Base-by-base conservation (phyloP, 139 green algal genomes). In the Limnomonas spitsbergensis region DNA sequence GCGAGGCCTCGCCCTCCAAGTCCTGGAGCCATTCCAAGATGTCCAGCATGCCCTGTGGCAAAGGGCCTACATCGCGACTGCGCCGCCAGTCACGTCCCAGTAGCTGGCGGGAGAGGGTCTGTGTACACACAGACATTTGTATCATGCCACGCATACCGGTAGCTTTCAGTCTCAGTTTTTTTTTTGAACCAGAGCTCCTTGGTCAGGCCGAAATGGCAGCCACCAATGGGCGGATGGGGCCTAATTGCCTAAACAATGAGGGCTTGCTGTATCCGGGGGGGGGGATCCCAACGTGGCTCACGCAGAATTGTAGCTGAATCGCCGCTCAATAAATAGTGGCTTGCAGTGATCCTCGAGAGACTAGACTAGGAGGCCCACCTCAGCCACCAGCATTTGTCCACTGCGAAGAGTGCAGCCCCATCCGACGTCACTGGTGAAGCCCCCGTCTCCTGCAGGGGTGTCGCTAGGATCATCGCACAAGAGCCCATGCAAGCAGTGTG, bases 391-490 rank as follows among this genome's bases (percentile, higher is more conserved):
- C 95, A 98, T 98, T 83, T 98, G 95, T 0, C 92, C 94, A 66
- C 87, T 95, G 66, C 95, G 88, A 34, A 98, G 80, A 7, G 96
- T 98, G 86, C 95, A 98, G 38, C 95, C 95, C 95, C 95, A 98
- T 2, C 95, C 95, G 0, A 88, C 87, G 66, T 98, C 95, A 26
- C 70, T 93, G 3, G 81, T 93, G 3, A 95, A 61, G 53, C 36
- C 35, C 2, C 24, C 53, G 34, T 34, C 73, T 34, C 53, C 71
- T 77, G 71, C 42, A 77, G 27, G n/a, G n/a, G n/a, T n/a, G n/a
- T n/a, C n/a, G n/a, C n/a, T n/a, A n/a, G n/a, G n/a, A n/a, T n/a
- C n/a, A n/a, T n/a, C n/a, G n/a, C n/a, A n/a, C n/a, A n/a, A n/a
- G n/a, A n/a, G n/a, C n/a, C 42, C 42, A 54, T 9, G 42, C 42